A percentile compares a stretch with the other conserved stretches of the same genome.
Evolutionary conservation across 1,284 basidiomycete genomes (phyloP).

Genomic region (Agroathelia rolfsii): DNA sequence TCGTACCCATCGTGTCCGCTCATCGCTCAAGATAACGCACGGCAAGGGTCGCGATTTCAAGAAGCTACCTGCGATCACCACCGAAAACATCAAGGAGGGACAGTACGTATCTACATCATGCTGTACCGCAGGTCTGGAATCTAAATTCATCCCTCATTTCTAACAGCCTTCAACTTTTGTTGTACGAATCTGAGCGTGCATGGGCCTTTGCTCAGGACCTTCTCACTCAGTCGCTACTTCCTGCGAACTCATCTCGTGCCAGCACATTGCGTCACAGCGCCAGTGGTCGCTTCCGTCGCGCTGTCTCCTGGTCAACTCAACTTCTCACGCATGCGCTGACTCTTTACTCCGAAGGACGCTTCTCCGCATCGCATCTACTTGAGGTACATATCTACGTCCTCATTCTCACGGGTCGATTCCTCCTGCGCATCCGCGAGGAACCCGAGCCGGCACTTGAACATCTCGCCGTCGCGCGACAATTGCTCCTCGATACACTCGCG

Average conservation of each 20-base stretch:
- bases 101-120: slow-evolving; percentile 50
- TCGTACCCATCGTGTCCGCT: slow-evolving; percentile 81
- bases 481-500: slow-evolving; percentile 72
- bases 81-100: slow-evolving; percentile 63
- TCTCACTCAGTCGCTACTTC: slow-evolving; percentile 41
- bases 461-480: slow-evolving; percentile 66
- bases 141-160: slow-evolving; percentile 12
- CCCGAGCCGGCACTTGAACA: slow-evolving; percentile 72
- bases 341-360: slow-evolving; percentile 41
- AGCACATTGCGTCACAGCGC: slow-evolving; percentile 62
- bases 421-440: slow-evolving; percentile 61
- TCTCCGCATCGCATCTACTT: slow-evolving; percentile 47
- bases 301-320: slow-evolving; percentile 76
- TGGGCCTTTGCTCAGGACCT: slow-evolving; percentile 87
- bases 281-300: slow-evolving; percentile 75
- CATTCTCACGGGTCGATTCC: slow-evolving; percentile 67
- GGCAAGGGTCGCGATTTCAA: slow-evolving; percentile 88
- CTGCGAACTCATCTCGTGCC: slow-evolving; percentile 39
- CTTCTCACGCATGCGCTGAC: slow-evolving; percentile 68
- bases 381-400: slow-evolving; percentile 61
- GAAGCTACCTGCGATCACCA: slow-evolving; percentile 56
- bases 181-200: slow-evolving; percentile 88
- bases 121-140: slow-evolving; percentile 1
- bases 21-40: slow-evolving; percentile 76
- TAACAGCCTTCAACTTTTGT: slow-evolving; percentile 66